A percentile compares a stretch with the other conserved stretches of the same genome.
phyloP scores from a whole-genome alignment of 768 basidiomycete species.

The Trichaptum fuscoviolaceum region DNA sequence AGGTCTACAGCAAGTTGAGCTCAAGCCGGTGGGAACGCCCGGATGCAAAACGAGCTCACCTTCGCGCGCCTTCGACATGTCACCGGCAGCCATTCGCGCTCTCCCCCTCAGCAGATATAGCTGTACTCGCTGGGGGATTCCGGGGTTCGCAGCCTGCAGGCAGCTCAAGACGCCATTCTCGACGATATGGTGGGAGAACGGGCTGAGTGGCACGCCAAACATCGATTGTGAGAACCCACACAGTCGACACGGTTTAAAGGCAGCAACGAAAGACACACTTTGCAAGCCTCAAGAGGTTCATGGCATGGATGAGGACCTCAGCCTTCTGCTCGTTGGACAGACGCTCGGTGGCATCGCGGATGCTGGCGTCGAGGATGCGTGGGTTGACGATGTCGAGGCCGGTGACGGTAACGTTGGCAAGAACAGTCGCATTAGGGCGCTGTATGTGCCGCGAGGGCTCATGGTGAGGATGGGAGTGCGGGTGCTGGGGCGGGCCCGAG shows the following conservation, averaged over 20 bases:
- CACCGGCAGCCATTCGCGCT: constrained; percentile 53
- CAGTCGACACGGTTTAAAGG: background rate
- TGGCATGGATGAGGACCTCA: constrained; percentile 70
- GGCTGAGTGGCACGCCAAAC: background rate
- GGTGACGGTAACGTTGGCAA: background rate
- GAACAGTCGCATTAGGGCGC: background rate
- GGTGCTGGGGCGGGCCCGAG: background rate
- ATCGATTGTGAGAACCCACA: background rate
- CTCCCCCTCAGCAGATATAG: constrained; percentile 58
- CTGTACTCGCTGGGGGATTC: background rate
- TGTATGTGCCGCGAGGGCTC: background rate
- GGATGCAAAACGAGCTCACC: background rate
- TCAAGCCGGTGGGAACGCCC: background rate
- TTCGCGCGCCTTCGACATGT: background rate
- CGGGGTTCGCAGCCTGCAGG: constrained; percentile 44
- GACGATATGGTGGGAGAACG: constrained; percentile 29
- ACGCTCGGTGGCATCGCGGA: constrained; percentile 56
- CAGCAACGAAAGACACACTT: constrained; percentile 37
- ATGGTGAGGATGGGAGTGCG: background rate
- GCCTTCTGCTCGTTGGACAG: constrained; percentile 63
- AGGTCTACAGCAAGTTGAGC: constrained; percentile 40
- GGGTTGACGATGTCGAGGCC: constrained; percentile 43
- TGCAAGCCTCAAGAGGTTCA: constrained; percentile 72
- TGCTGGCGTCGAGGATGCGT: constrained; percentile 70
- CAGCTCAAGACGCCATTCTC: constrained; percentile 75